phyloP scores from a whole-genome alignment of 345 rosid species.

The Citrus sinensis region DVS_A1.0 CM039169.1:28840001-28840500 shows the following conservation, averaged over 20 bases:
- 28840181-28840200: conserved; percentile 47
- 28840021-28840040: conserved; percentile 85
- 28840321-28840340: background rate
- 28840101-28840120: conserved; percentile 82
- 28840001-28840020: conserved; percentile 74
- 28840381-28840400: background rate
- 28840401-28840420: background rate
- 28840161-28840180: conserved; percentile 44
- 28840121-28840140: conserved; percentile 59
- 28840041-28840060: conserved; percentile 78
- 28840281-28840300: background rate
- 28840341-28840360: background rate
- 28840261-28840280: background rate
- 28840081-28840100: conserved; percentile 77
- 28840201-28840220: conserved; percentile 42
- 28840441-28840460: background rate
- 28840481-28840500: conserved; percentile 50
- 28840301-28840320: background rate
- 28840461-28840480: conserved; percentile 40
- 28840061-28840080: conserved; percentile 66
- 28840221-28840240: background rate
- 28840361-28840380: background rate
- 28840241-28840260: background rate
- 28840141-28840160: conserved; percentile 49
- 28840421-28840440: background rate